Conservation (phyloP, 805 yeast species). For the Debaryomyces prosopidis region DNA sequence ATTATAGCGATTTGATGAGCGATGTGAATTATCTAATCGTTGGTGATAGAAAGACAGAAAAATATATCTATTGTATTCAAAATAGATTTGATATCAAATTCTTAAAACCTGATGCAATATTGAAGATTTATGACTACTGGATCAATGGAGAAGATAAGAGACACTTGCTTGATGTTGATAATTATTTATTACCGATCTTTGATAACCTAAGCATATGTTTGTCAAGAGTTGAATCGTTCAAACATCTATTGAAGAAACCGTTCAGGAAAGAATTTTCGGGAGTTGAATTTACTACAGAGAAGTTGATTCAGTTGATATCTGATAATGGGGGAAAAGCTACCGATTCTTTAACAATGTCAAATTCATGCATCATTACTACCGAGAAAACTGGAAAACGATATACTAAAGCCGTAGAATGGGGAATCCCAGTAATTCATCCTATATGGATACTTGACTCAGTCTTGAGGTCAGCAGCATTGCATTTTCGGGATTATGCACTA, state of each 20-base stretch:
- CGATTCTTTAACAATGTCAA: constrained; percentile 48
- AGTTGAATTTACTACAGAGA: constrained; percentile 16
- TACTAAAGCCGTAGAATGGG: constrained; percentile 53
- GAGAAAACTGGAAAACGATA: constrained; percentile 53
- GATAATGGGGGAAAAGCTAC: constrained; percentile 52
- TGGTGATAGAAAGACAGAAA: constrained; percentile 57
- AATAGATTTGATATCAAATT: constrained; percentile 59
- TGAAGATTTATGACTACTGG: constrained; percentile 52
- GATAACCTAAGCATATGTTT: constrained; percentile 46
- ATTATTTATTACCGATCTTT: constrained; percentile 43
- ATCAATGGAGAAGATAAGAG: constrained; percentile 45
- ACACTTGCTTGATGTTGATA: constrained; percentile 15
- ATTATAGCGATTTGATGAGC: constrained; percentile 57
- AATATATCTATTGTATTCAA: constrained; percentile 51
- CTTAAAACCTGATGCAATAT: constrained; percentile 47
- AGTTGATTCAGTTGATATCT: constrained; percentile 34
- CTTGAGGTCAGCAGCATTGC: constrained; percentile 44
- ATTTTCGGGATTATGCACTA: constrained; percentile 38
- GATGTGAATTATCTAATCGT: constrained; percentile 61
- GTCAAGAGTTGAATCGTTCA: constrained; percentile 30
- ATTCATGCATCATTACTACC: constrained; percentile 49
- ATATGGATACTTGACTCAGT: constrained; percentile 49
- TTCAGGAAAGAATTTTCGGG: constrained; percentile 21
- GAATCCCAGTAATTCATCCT: constrained; percentile 52
- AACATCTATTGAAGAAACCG: constrained; percentile 14